Base-by-base conservation (phyloP, 2,329 filamentous ascomycete genomes). In the Colletotrichum brevisporum region DNA sequence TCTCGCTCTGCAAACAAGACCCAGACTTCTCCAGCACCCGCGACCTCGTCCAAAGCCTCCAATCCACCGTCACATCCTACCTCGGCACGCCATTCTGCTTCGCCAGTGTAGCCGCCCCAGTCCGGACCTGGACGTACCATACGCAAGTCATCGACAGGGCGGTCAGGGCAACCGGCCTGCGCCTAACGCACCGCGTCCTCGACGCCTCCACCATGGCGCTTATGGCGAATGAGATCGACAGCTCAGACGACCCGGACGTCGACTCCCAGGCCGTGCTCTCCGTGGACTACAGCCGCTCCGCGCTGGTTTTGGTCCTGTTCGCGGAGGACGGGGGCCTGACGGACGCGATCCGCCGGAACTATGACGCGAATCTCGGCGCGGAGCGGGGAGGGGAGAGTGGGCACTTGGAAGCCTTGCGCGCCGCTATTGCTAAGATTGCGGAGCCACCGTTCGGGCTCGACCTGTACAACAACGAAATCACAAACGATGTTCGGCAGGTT, bases 61-160 rank as follows among this genome's bases (percentile, higher is more conserved):
- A 54, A 10, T 39, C 55, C 6, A 36, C 63, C 5, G 63, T 66
- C n/a, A n/a, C 16, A 6, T 54, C 55, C 5, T 26, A 53, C 26
- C 43, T 66, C 6, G 50, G 63, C 24, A 61, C 56, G 13, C 27
- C 26, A 2, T 61, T 66, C 31, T 61, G 63, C 16, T 66, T 18
- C 21, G 41, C 63, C 21, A 48, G 48, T 18, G n/a, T 66, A 0
- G 48, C 27, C 6, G 10, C 55, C 36, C 56, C 55, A 6, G 36
- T 55, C 6, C n/a, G 36, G 4, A 18, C 12, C 0, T 41, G 43
- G 27, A 8, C 26, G 5, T 66, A 61, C 26, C 41, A 61, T 15
- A 39, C n/a, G 15, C 2, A 26, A n/a, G 3, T 55, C 10, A 26
- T 66, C 13, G 16, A 61, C 12, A n/a, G 43, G 41, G 51, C 51